Evolutionary conservation across 2,329 filamentous ascomycete genomes (phyloP), one percentile per base, ranked within the genome.

Genomic region (Bimuria novae-zelandiae): DNA sequence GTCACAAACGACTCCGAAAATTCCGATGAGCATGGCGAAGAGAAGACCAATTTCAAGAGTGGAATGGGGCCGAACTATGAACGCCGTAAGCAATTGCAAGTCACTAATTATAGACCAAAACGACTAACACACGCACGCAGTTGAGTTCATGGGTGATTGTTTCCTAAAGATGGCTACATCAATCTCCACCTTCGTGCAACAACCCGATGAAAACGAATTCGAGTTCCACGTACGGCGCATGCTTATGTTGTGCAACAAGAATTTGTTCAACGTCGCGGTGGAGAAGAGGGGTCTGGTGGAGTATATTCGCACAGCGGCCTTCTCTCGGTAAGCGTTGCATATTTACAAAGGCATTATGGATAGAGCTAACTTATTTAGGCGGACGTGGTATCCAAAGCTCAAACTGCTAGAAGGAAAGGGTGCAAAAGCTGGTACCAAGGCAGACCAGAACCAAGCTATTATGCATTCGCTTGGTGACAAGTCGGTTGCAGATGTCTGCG

Each of bases 151-250:
- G 2, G 94, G 94, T 0, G 94, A 99, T 70, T 89, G 88, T 29
- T 96, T 97, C 65, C 80, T 99, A 54, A 99, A 99, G 75, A 93
- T 97, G 87, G 90, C 90, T 10, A 97, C 93, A 0, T 93, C 92
- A 0, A 92, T 99, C 48, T 87, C 92, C 0, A 79, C 96, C 0
- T 97, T 89, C 68, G 88, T 88, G 0, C 81, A 86, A 23, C 85
- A 89, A 17, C 90, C 91, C 0, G 83, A 89, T 42, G 85, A 89
- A 56, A 85, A 91, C 59, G 94, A 99, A 67, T 95, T 87, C 43
- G 86, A 90, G 51, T 94, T 90, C 62, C 94, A 99, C 66, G 89
- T 96, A 7, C 87, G 91, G 62, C 87, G 94, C 14, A 97, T 97
- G 93, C 69, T 88, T 17, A 82, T 97, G 64, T 82, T 97, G 14